Conservation (phyloP, 2,329 filamentous ascomycete species). For the Aspergillus sp. region DNA sequence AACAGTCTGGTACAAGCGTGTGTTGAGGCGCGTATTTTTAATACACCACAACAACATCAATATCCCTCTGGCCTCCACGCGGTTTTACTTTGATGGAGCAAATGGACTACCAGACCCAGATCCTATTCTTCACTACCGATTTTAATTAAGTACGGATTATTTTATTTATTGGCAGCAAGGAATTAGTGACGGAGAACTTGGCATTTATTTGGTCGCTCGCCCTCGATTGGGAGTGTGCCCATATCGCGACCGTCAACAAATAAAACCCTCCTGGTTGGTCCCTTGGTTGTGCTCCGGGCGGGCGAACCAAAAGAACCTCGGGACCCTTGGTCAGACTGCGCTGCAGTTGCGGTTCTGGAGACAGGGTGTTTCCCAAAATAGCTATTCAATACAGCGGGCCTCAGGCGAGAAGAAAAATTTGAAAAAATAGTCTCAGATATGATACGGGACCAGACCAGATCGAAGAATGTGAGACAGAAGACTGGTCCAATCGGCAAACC, state of each 20-base stretch:
- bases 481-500: slow-evolving; percentile 9
- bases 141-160: background rate
- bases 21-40: background rate
- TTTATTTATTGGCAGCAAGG: background rate
- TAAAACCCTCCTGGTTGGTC: background rate
- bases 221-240: background rate
- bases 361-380: slow-evolving; percentile 4
- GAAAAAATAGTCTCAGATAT: slow-evolving; percentile 4
- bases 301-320: background rate
- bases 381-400: background rate
- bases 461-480: slow-evolving; percentile 14
- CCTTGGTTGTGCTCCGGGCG: background rate
- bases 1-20: background rate
- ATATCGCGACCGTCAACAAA: background rate
- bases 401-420: background rate
- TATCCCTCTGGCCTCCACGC: background rate
- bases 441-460: slow-evolving; percentile 2
- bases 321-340: no score
- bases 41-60: background rate
- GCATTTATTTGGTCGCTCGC: background rate
- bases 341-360: background rate
- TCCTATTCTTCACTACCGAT: background rate
- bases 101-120: background rate
- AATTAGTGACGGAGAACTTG: no score
- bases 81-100: background rate